A percentile compares a stretch with the other conserved stretches of the same genome.
Evolutionary conservation across 164 flowering plant genomes (phyloP).

Genomic region (Vitis riparia): DNA sequence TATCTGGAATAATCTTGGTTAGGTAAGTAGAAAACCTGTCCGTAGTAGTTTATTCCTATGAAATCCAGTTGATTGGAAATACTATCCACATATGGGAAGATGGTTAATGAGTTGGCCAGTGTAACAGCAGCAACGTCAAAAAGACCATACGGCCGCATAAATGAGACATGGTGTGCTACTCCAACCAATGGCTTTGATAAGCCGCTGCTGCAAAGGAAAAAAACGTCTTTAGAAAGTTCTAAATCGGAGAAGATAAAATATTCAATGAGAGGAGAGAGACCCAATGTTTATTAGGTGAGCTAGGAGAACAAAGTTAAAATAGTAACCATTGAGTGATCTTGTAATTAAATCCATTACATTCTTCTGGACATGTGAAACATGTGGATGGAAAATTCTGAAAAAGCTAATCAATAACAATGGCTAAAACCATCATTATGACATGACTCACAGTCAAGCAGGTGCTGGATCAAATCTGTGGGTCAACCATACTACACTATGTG

Average conservation of each 20-base stretch:
- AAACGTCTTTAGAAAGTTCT: background rate
- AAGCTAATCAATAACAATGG: no score
- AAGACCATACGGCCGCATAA: constrained; percentile 91
- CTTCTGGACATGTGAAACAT: no score
- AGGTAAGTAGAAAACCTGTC: constrained; percentile 61
- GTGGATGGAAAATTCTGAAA: no score
- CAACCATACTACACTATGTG: no score
- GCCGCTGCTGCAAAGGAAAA: constrained; percentile 30
- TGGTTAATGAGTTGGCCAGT: constrained; percentile 72
- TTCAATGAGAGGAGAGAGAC: background rate
- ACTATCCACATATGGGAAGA: constrained; percentile 75
- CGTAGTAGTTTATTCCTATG: constrained; percentile 96
- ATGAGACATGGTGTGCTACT: constrained; percentile 91
- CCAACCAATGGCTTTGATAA: constrained; percentile 60
- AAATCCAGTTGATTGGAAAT: constrained; percentile 73
- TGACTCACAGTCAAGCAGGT: no score
- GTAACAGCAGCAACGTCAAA: constrained; percentile 85
- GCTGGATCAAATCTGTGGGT: no score
- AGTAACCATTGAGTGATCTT: no score
- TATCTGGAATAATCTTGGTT: background rate
- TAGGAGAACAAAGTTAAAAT: no score
- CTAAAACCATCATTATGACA: no score
- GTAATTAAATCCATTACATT: no score
- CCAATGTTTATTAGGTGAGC: no score
- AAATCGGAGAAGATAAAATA: background rate